These are phyloP conservation scores for Monosporozyma aerobia DNA, from an alignment of 805 yeast species.

Conservation along the genomic window DNA sequence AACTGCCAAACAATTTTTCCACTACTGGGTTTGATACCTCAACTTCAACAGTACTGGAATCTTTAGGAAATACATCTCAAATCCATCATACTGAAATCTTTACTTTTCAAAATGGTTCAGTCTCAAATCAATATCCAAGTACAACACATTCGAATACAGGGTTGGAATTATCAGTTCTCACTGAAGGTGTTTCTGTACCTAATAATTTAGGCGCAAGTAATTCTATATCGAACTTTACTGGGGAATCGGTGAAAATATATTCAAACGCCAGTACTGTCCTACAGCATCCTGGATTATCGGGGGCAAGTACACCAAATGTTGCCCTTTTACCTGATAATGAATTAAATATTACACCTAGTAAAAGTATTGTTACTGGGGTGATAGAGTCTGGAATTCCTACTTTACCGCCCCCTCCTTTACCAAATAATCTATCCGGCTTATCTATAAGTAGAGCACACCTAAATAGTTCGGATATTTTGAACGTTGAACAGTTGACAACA, in stretches of 20 bases:
- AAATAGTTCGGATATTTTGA: neutral
- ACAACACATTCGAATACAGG: neutral
- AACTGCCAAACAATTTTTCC: neutral
- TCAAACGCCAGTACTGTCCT: neutral
- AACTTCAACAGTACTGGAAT: neutral
- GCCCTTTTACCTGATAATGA: constrained; percentile 9
- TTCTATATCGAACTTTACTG: neutral
- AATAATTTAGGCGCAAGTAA: neutral
- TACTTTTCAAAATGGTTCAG: neutral
- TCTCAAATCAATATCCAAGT: neutral
- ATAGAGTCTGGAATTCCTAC: neutral
- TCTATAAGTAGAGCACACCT: constrained; percentile 11
- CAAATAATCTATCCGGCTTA: neutral
- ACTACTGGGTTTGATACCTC: neutral
- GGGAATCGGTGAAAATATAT: neutral
- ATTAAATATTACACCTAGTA: neutral
- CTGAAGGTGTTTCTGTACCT: neutral
- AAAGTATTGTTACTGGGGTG: neutral
- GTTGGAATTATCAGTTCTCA: neutral
- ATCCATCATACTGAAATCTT: neutral
- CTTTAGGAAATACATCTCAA: neutral
- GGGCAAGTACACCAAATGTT: neutral
- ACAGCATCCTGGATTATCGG: neutral
- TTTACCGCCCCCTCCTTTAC: constrained; percentile 15
- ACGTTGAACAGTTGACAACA: neutral